Evolutionary conservation across 164 flowering plant species (phyloP).

Genomic region (Umbellularia californica): DNA sequence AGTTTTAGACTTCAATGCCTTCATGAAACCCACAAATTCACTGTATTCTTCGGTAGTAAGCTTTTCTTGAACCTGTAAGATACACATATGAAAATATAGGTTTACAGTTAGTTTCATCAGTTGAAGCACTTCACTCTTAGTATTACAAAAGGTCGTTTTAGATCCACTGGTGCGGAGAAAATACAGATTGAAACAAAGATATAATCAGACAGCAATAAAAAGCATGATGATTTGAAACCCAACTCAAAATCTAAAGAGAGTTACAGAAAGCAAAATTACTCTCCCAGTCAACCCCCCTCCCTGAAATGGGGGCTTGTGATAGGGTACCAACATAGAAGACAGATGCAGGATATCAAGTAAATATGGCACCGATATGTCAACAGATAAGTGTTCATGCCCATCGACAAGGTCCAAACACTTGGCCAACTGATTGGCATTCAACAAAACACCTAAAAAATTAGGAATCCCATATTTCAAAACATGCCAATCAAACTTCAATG

Average conservation of each 20-base stretch:
- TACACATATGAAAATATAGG: neutral
- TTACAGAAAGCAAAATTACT: no score
- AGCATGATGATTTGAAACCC: neutral
- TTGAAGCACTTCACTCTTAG: neutral
- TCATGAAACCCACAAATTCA: slow-evolving; percentile 76
- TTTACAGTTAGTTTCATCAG: neutral
- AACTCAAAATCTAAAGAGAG: neutral
- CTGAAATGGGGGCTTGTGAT: no score
- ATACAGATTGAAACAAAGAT: neutral
- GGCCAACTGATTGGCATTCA: no score
- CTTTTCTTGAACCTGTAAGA: slow-evolving; percentile 66
- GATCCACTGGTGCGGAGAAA: neutral
- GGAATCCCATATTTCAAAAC: no score
- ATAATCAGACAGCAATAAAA: neutral
- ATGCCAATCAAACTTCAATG: no score
- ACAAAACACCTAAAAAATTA: no score
- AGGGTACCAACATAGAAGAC: no score
- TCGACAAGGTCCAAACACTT: no score
- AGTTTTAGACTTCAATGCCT: slow-evolving; percentile 77
- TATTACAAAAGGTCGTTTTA: neutral
- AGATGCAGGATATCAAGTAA: no score
- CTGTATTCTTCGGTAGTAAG: slow-evolving; percentile 64
- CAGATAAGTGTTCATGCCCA: no score
- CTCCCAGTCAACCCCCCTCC: no score
- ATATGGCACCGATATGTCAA: no score